Evolutionary conservation across 1,284 basidiomycete species (phyloP).

Genomic region (Phylloporus sp.): DNA sequence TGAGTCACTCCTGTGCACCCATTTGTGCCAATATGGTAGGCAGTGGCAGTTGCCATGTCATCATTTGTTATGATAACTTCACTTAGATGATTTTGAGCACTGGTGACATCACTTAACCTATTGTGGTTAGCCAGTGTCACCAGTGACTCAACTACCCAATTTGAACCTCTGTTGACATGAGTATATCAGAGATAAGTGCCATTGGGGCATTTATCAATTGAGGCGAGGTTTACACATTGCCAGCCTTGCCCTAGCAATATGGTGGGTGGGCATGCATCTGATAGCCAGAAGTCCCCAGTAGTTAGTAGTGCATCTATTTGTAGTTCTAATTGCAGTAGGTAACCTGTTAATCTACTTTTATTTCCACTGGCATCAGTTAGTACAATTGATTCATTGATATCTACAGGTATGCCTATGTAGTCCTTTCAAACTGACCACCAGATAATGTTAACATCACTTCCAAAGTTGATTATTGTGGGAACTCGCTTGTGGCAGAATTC

Average conservation of each 20-base stretch:
- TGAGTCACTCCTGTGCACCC: too few species aligned
- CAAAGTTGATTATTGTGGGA: not conserved
- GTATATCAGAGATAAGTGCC: not conserved
- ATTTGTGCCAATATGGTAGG: too few species aligned
- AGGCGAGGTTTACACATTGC: not conserved
- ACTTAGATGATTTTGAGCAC: too few species aligned
- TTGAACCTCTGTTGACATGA: not conserved
- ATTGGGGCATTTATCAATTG: not conserved
- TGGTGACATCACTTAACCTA: not conserved
- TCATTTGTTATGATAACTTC: too few species aligned
- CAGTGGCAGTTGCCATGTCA: too few species aligned
- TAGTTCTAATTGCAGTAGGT: not conserved
- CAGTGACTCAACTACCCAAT: not conserved
- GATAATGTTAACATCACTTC: not conserved
- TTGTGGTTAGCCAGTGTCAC: not conserved
- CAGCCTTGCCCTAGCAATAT: not conserved
- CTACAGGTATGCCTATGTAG: not conserved
- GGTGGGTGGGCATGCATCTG: not conserved
- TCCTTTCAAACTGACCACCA: not conserved
- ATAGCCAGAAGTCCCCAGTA: not conserved
- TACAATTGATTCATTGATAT: not conserved
- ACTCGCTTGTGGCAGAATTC: not conserved
- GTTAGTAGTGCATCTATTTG: too few species aligned
- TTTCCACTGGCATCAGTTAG: not conserved
- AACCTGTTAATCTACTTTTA: not conserved